Evolutionary conservation across 345 rosid genomes (phyloP), one percentile per base, ranked within the genome.

Genomic region (Syzygium oleosum): DNA sequence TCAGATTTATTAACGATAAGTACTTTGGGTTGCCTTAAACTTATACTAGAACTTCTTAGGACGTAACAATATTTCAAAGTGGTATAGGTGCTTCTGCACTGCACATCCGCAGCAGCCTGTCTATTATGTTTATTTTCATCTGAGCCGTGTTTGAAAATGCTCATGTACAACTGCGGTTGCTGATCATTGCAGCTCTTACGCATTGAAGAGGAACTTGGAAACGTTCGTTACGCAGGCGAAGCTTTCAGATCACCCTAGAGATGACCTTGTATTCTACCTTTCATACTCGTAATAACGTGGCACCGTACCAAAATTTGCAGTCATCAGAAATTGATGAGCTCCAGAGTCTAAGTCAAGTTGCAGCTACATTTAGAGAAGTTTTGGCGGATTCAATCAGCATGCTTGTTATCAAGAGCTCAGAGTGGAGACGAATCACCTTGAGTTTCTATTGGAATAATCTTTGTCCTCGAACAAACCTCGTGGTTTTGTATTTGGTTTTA

Each of bases 191-290:
- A 97, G 99, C 99, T 98, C 88, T 95, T 96, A 59, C 99, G 99
- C 89, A 96, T 96, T 13, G 99, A 98, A 90, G 99, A 98, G 94
- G 99, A 97, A 68, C 99, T 97, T 5, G 97, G 95, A 87, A 94
- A 91, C 53, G 99, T 97, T 63, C 94, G 94, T 21, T 98, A 94
- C 85, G 98, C 99, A 0, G 99, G 99, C 1, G 95, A 92, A 92
- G 93, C 91, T 89, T 98, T 98, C 95, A 92, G 99, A 92, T 96
- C 98, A 61, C 98, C 98, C 8, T 98, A 87, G 85, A 78, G 68
- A 56, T 83, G 61, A 34, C 22, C 52, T 22, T 68, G 51, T 87
- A 16, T 54, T 85, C 43, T 56, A 55, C 46, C 86, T 43, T 54
- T 49, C 38, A 56, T 73, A 73, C 83, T 38, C 25, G 8, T 73